These are phyloP conservation scores for Hortiboletus campestris DNA, from an alignment of 768 basidiomycete species.

Conservation along the genomic window DNA sequence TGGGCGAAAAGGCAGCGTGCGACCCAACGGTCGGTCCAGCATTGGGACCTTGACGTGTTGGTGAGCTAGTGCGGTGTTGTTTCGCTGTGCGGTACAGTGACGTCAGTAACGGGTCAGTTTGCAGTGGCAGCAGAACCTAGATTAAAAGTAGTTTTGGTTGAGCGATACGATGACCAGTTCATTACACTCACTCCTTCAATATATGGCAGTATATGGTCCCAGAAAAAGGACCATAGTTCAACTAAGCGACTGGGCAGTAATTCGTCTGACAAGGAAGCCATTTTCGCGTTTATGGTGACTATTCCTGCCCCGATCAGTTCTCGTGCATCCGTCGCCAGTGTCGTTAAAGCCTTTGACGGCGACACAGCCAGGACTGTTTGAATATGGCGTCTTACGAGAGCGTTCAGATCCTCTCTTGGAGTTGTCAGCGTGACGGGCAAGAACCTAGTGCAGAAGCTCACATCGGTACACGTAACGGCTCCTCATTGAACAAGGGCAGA, in stretches of 20 bases:
- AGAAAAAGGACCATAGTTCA: conserved; percentile 92
- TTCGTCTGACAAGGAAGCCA: conserved; percentile 74
- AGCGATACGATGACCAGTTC: not conserved
- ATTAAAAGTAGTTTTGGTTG: conserved; percentile 23
- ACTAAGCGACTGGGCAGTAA: conserved; percentile 75
- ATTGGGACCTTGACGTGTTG: conserved; percentile 51
- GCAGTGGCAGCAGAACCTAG: conserved; percentile 58
- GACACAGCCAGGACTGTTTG: conserved; percentile 67
- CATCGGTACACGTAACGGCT: conserved; percentile 83
- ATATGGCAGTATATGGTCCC: conserved; percentile 85
- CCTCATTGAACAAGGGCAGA: conserved; percentile 88
- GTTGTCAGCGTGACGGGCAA: conserved; percentile 9
- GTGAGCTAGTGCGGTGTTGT: conserved; percentile 50
- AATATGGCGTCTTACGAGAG: conserved; percentile 77
- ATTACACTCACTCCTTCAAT: conserved; percentile 70
- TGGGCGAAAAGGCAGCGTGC: conserved; percentile 38
- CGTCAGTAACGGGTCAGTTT: conserved; percentile 61
- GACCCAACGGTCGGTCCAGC: conserved; percentile 28
- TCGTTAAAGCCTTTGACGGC: conserved; percentile 69
- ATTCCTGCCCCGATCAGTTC: conserved; percentile 87
- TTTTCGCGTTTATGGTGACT: conserved; percentile 87
- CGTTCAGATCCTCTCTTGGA: conserved; percentile 81
- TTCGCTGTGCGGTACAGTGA: conserved; percentile 66
- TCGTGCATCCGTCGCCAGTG: conserved; percentile 73
- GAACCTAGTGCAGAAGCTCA: conserved; percentile 33